These are phyloP conservation scores for Mariannaea sp. DNA, from an alignment of 2,329 filamentous ascomycete species.

Conservation along the genomic window DNA sequence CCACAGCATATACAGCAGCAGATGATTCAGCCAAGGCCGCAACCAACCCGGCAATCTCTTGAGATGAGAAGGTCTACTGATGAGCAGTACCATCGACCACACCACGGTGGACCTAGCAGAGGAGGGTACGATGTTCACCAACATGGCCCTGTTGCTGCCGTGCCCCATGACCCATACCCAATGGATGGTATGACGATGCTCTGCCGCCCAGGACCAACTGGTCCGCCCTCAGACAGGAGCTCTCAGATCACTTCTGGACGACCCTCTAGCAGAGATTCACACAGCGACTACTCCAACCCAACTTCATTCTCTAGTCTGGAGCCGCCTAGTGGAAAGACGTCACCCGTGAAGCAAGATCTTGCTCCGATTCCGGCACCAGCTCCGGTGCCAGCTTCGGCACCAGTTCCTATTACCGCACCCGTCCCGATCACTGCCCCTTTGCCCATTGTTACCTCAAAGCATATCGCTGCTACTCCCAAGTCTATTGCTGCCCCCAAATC, in stretches of 20 bases:
- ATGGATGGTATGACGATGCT: constrained; percentile 98
- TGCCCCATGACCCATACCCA: constrained; percentile 93
- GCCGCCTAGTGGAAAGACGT: constrained; percentile 72
- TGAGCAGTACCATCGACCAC: constrained; percentile 33
- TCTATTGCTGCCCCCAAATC: neutral
- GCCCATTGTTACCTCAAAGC: no score
- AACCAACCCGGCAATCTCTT: constrained; percentile 30
- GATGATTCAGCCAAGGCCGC: constrained; percentile 15
- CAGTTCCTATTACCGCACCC: neutral
- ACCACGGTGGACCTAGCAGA: constrained; percentile 24
- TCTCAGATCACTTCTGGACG: constrained; percentile 63
- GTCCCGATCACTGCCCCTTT: neutral
- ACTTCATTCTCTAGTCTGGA: constrained; percentile 90
- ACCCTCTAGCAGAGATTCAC: constrained; percentile 83
- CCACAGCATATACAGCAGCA: constrained; percentile 24
- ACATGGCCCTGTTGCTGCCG: constrained; percentile 63
- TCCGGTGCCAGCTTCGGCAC: constrained; percentile 4
- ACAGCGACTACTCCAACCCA: constrained; percentile 88
- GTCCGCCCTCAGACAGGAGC: constrained; percentile 61
- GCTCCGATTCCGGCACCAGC: constrained; percentile 8
- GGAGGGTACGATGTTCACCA: constrained; percentile 56
- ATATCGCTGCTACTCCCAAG: neutral
- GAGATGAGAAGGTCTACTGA: constrained; percentile 34
- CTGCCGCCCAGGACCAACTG: constrained; percentile 77
- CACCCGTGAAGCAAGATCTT: constrained; percentile 70